phyloP scores from a whole-genome alignment of 2,329 filamentous ascomycete genomes.

The Colletotrichum lindemuthianum region DNA sequence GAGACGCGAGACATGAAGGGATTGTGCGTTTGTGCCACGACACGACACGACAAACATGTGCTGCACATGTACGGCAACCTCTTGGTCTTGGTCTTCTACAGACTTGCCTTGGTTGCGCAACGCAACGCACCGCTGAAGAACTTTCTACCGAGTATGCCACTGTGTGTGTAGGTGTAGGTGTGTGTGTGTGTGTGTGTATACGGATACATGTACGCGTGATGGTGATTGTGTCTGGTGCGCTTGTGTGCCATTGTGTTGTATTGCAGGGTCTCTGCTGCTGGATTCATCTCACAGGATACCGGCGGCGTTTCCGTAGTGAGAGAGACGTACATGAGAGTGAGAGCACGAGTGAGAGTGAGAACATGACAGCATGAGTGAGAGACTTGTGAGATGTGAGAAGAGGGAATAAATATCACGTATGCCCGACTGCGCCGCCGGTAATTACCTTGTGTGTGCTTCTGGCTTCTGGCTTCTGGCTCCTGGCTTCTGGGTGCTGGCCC shows the following conservation, averaged over 20 bases:
- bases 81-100: too few relatives aligned
- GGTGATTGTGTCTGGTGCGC: not conserved
- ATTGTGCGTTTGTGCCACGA: not conserved
- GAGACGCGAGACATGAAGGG: not conserved
- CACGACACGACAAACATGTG: not conserved
- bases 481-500: not conserved
- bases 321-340: slow-evolving; percentile 1
- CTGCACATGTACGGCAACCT: too few relatives aligned
- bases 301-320: slow-evolving; percentile 8
- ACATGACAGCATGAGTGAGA: not conserved
- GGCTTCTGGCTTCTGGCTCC: too few relatives aligned
- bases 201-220: not conserved
- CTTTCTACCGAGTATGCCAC: not conserved
- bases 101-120: too few relatives aligned
- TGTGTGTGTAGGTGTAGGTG: slow-evolving; percentile 5
- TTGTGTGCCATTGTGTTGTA: slow-evolving; percentile 5
- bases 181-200: not conserved
- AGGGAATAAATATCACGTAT: not conserved
- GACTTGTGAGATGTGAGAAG: not conserved
- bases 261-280: slow-evolving; percentile 5
- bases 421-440: not conserved
- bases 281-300: not conserved
- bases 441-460: too few relatives aligned
- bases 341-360: too few relatives aligned
- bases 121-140: slow-evolving; percentile 22